Conservation (phyloP, 2,329 filamentous ascomycete species). For the Colletotrichum incanum region DNA sequence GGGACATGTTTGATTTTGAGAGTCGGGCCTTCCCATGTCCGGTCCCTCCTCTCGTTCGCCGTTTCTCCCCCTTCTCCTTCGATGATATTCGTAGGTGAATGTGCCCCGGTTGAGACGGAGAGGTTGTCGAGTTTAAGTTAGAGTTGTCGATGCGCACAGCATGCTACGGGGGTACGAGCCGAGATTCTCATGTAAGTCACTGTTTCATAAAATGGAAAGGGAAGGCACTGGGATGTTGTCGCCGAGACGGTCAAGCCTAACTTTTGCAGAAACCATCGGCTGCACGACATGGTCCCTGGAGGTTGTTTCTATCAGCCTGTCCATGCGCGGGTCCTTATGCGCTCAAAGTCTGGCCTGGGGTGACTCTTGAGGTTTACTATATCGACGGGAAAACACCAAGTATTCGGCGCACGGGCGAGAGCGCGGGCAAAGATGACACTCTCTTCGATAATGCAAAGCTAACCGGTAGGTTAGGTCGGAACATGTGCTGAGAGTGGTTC, state of each 20-base stretch:
- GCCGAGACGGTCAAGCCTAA: background rate
- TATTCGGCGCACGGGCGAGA: background rate
- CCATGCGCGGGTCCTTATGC: background rate
- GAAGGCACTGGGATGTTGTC: no score
- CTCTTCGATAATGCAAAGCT: conserved; percentile 2
- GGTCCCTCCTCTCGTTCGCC: background rate
- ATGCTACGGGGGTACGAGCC: background rate
- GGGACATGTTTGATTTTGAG: conserved; percentile 8
- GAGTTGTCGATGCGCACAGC: background rate
- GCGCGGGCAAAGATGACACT: background rate
- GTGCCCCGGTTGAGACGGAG: background rate
- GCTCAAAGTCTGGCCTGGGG: background rate
- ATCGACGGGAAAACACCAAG: background rate
- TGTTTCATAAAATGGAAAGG: background rate
- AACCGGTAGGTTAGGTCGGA: background rate
- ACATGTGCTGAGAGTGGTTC: background rate
- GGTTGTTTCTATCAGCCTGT: background rate
- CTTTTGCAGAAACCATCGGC: background rate
- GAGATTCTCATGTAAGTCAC: background rate
- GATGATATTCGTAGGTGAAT: background rate
- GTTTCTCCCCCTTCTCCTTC: no score
- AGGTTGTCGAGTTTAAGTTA: conserved; percentile 5
- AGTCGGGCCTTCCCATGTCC: conserved; percentile 6
- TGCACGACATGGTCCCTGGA: background rate
- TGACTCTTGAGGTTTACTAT: background rate